Conservation (phyloP, 352 stramenopile species). For the Phytopythium chamaehyphon region DNA sequence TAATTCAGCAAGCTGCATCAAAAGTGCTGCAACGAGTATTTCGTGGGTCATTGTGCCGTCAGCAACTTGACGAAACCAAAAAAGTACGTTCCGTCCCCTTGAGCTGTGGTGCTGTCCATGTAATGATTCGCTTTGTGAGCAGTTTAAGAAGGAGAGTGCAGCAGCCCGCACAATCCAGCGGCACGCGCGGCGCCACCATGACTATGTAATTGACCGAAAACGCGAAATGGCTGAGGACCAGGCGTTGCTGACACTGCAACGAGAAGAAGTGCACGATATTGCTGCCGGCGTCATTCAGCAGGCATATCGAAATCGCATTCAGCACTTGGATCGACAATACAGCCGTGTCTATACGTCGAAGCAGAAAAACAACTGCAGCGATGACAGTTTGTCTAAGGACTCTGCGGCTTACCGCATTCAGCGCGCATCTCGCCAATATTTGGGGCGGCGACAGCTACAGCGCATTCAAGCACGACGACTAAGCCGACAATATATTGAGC, state of each 20-base stretch:
- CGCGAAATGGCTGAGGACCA: slow-evolving; percentile 10
- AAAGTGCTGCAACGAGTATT: slow-evolving; percentile 26
- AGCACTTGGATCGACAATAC: neutral
- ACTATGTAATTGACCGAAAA: neutral
- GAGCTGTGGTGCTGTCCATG: too few relatives aligned
- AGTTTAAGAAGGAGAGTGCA: slow-evolving; percentile 13
- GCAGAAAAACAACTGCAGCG: neutral
- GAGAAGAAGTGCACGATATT: slow-evolving; percentile 34
- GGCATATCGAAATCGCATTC: slow-evolving; percentile 18
- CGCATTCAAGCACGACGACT: slow-evolving; percentile 28
- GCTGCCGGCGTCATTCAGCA: slow-evolving; percentile 38
- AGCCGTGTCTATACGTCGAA: neutral
- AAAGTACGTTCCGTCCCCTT: slow-evolving; percentile 8
- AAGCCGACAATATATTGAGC: slow-evolving; percentile 62
- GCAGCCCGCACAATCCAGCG: slow-evolving; percentile 20
- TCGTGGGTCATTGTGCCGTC: slow-evolving; percentile 23
- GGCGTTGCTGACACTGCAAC: slow-evolving; percentile 19
- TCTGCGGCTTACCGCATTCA: slow-evolving; percentile 38
- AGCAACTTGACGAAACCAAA: slow-evolving; percentile 17
- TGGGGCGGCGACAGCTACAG: slow-evolving; percentile 17
- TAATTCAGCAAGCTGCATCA: slow-evolving; percentile 11
- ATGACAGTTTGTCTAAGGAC: slow-evolving; percentile 1
- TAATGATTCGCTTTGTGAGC: neutral
- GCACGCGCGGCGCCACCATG: slow-evolving; percentile 17
- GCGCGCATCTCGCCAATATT: slow-evolving; percentile 20